Evolutionary conservation across 73 alveolate genomes (phyloP).

Genomic region (Stentor coeruleus): DNA sequence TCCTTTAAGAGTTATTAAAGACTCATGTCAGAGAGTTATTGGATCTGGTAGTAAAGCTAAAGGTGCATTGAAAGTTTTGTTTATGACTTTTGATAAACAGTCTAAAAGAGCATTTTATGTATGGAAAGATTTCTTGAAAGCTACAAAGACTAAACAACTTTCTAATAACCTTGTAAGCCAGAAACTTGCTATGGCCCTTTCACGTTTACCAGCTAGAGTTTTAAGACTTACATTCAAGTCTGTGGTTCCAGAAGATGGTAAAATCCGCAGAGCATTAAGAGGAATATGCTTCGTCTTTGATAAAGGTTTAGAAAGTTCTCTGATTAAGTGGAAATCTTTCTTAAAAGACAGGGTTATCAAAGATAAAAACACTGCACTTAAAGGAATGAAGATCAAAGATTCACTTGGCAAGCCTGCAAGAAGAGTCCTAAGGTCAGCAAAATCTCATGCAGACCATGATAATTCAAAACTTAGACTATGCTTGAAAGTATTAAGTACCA

Average conservation of each 20-base stretch:
- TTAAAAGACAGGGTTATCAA: background rate
- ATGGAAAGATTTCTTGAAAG: background rate
- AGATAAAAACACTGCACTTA: background rate
- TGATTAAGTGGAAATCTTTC: background rate
- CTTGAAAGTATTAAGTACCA: background rate
- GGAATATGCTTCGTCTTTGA: background rate
- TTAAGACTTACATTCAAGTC: background rate
- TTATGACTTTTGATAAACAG: background rate
- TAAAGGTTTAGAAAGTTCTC: background rate
- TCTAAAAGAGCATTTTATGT: background rate
- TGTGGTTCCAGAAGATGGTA: background rate
- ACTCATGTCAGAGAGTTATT: background rate
- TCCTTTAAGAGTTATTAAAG: background rate
- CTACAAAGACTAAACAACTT: background rate
- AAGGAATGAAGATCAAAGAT: background rate
- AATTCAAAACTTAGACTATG: background rate
- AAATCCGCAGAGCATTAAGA: background rate
- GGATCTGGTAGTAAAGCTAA: background rate
- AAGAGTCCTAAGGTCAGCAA: background rate
- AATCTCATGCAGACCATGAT: background rate
- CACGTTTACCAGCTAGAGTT: background rate
- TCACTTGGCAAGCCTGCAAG: conserved; percentile 9
- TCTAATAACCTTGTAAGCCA: background rate
- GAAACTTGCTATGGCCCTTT: background rate
- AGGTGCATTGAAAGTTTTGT: background rate